A percentile compares a stretch with the other conserved stretches of the same genome.
Conservation (phyloP, 192 early-diverging fungal species). For the Bifiguratus adelaidae region DNA sequence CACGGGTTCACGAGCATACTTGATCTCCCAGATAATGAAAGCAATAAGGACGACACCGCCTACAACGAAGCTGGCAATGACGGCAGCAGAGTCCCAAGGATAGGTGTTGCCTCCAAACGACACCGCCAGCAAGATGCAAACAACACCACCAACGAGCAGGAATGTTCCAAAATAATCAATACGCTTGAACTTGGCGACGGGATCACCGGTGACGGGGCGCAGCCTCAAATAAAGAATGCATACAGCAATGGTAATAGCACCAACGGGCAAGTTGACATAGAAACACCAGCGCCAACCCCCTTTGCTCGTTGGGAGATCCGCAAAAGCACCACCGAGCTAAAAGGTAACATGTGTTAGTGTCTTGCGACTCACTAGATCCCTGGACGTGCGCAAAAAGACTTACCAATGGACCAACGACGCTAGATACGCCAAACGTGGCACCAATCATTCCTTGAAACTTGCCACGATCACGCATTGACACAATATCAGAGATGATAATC, state of each 20-base stretch:
- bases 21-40: conserved; percentile 41
- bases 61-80: conserved; percentile 37
- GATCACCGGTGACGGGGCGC: conserved; percentile 8
- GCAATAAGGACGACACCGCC: conserved; percentile 17
- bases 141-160: conserved; percentile 32
- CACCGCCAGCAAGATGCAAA: conserved; percentile 50
- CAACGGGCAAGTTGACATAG: conserved; percentile 16
- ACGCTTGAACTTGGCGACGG: conserved; percentile 37
- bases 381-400: neutral
- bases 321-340: conserved; percentile 68
- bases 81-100: conserved; percentile 44
- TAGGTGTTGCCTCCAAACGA: conserved; percentile 49
- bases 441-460: conserved; percentile 75
- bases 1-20: conserved; percentile 59
- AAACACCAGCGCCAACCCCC: conserved; percentile 49
- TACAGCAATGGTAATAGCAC: conserved; percentile 49
- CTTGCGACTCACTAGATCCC: neutral
- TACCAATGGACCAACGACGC: conserved; percentile 68
- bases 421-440: conserved; percentile 67
- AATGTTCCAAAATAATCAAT: conserved; percentile 55
- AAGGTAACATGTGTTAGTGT: neutral
- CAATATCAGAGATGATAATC: conserved; percentile 58
- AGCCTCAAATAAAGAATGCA: conserved; percentile 54
- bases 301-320: too few relatives aligned
- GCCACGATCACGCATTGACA: conserved; percentile 60